Base-by-base conservation (phyloP, 768 basidiomycete genomes). In the Hygrophorus pudorinus region DNA sequence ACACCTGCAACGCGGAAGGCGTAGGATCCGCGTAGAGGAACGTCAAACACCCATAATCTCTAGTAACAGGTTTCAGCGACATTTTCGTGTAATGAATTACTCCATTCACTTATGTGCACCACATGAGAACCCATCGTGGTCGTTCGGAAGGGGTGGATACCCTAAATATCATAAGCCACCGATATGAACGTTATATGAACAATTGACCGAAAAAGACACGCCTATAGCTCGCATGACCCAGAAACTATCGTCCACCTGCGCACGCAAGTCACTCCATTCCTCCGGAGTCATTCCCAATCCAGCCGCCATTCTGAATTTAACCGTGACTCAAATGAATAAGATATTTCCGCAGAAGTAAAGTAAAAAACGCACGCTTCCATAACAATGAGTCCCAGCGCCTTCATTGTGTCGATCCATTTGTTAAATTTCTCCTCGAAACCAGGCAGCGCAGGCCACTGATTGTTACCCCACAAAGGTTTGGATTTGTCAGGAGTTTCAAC, bases 41-140 rank as follows among this genome's bases (percentile, higher is more conserved):
- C n/a, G 91, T 93, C 50, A 89, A 59, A 62, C 88, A 92, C 18
- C 92, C 92, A 53, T 94, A 96, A 59, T 94, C 91, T 58, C 84
- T 86, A 59, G 5, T 12, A 38, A 32, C n/a, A 24, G 34, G 13
- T 34, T 51, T 49, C 8, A 21, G 40, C 31, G 12, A 38, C 52
- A 37, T 42, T 31, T 8, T 1, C n/a, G 17, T 7, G 9, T 33
- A 10, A 42, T 24, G 13, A 28, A 12, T 16, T 18, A 2, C 43
- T 11, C 10, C 16, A 12, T 57, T 51, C 55, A 89, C 88, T 82
- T 90, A 65, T 96, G 91, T 18, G 85, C 85, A 20, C 91, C 91
- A 53, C 91, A 94, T 12, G 87, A 90, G 56, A 85, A 76, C 2
- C 91, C 90, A 29, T 88, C 81, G 42, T 86, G 73, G 38, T 80